Evolutionary conservation across 352 stramenopile genomes (phyloP), one percentile per base, ranked within the genome.

Genomic region (Nothophytophthora sp.): DNA sequence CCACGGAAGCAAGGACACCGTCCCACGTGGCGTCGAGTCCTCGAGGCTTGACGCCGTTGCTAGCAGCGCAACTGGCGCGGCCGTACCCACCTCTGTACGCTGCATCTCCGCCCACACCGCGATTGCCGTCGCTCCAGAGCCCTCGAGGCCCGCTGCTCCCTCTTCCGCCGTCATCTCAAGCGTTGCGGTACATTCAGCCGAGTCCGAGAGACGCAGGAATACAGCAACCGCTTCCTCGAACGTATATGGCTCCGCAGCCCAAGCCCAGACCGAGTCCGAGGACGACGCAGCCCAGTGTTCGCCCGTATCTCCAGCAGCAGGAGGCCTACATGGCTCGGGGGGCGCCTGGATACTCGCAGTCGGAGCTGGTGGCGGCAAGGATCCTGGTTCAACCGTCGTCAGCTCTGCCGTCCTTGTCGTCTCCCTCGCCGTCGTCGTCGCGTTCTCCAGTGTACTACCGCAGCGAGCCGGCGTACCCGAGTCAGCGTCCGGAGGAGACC

Each of bases 361-460:
- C 63, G 22, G 63, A 74, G 41, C 45, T 72, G 13, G 33, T 55
- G 15, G 68, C 64, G 19, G 68, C 68, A 2, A 67, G 44, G 38
- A 60, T 60, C 9, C 47, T 78, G 24, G 50, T 55, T 11, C 56
- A 67, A 19, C 44, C 63, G 15, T 32, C 39, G 7, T 22, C 35
- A 23, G 12, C 50, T 4, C 2, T 28, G 20, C 36, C 20, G 36
- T 2, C 36, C 12, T 39, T 53, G 29, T 24, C 46, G 11, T 48
- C 24, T 18, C 2, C 36, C 10, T 8, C 50, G 0, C 29, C 36
- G 15, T 3, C 25, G 20, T 19, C 29, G 22, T n/a, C 41, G 20
- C 46, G 53, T 16, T 34, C 28, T 12, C 13, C 44, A 25, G 30
- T 25, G 10, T 49, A 54, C 41, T 43, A 48, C 36, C 59, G 42